Conservation (phyloP, 2,329 filamentous ascomycete species). For the Corynespora cassiicola region DNA sequence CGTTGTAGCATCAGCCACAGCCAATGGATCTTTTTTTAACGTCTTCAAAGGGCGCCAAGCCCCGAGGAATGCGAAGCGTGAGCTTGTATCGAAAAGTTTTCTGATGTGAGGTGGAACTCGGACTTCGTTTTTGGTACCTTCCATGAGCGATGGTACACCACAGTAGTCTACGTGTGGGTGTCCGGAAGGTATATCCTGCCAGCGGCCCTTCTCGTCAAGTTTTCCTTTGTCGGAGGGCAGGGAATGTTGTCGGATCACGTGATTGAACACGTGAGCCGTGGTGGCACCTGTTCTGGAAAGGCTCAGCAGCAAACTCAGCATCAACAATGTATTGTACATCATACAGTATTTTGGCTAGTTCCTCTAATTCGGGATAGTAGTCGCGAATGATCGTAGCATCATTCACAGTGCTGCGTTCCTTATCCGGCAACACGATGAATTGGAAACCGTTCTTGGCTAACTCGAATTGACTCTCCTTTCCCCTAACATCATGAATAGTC, state of each 20-base stretch:
- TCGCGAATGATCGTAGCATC: too few relatives aligned
- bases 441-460: too few relatives aligned
- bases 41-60: too few relatives aligned
- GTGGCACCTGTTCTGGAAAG: constrained; percentile 1
- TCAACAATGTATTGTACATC: too few relatives aligned
- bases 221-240: constrained; percentile 52
- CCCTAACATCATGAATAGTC: constrained; percentile 52
- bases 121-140: constrained; percentile 23
- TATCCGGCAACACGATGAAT: too few relatives aligned
- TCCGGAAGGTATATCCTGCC: constrained; percentile 32
- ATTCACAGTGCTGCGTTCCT: too few relatives aligned
- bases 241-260: constrained; percentile 52
- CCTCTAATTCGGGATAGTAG: too few relatives aligned
- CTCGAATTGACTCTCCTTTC: constrained; percentile 44
- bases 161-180: constrained; percentile 30
- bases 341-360: too few relatives aligned
- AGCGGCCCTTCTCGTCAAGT: constrained; percentile 53
- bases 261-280: constrained; percentile 39
- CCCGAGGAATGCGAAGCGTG: too few relatives aligned
- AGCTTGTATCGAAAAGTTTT: neutral
- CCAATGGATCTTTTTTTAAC: constrained; percentile 12
- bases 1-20: constrained; percentile 11
- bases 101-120: constrained; percentile 15
- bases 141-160: too few relatives aligned
- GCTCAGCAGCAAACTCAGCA: too few relatives aligned